Conservation (phyloP, 2,329 filamentous ascomycete species). For the Penicillium sp. region DNA sequence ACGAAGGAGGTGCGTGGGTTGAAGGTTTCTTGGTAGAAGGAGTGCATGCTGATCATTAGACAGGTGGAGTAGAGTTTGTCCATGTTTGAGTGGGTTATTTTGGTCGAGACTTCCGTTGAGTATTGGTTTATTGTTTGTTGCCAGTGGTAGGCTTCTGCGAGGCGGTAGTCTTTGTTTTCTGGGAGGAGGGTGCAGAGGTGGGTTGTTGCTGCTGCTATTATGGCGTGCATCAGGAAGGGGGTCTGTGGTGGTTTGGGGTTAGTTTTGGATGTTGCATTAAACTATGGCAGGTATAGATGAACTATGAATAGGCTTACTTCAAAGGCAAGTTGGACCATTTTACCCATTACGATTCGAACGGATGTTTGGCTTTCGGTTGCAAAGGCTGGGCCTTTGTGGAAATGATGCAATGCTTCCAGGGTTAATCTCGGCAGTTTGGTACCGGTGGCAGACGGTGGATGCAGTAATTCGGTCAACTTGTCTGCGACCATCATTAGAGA, state of each 20-base stretch:
- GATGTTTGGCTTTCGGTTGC: conserved; percentile 14
- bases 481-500: conserved; percentile 20
- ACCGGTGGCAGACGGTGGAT: not conserved
- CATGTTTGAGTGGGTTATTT: conserved; percentile 34
- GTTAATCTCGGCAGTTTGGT: not conserved
- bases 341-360: conserved; percentile 21
- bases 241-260: conserved; percentile 20
- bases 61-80: conserved; percentile 40
- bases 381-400: conserved; percentile 20
- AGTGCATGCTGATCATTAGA: conserved; percentile 37
- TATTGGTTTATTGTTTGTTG: conserved; percentile 38
- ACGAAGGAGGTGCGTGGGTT: conserved; percentile 36
- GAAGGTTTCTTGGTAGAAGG: conserved; percentile 33
- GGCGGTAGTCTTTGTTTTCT: conserved; percentile 25
- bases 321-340: conserved; percentile 33
- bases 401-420: conserved; percentile 31
- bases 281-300: not conserved
- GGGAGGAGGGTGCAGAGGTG: conserved; percentile 31
- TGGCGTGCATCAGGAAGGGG: conserved; percentile 40
- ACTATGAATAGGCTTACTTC: conserved; percentile 19
- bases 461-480: conserved; percentile 27
- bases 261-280: not conserved
- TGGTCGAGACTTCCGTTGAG: conserved; percentile 29
- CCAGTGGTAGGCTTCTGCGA: conserved; percentile 40
- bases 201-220: conserved; percentile 33